A percentile compares a stretch with the other conserved stretches of the same genome.
Evolutionary conservation across 768 basidiomycete species (phyloP).

Genomic region (Gymnopilus junonius): DNA sequence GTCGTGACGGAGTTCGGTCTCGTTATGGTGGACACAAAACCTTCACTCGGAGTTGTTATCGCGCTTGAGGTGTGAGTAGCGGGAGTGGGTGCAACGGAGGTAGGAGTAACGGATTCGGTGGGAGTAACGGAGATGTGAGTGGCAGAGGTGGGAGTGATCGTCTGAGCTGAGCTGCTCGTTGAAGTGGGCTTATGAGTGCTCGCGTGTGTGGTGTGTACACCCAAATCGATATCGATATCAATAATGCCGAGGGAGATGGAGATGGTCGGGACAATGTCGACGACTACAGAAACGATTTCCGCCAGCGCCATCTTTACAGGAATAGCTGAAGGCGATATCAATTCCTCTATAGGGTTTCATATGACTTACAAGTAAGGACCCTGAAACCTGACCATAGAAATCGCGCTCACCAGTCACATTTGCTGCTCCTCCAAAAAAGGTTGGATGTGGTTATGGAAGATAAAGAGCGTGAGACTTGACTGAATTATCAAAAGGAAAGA

Average conservation of each 20-base stretch:
- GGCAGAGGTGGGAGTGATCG: neutral
- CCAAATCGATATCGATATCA: neutral
- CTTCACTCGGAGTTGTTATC: neutral
- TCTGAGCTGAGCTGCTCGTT: neutral
- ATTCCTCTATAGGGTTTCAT: too few relatives aligned
- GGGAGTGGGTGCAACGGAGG: too few relatives aligned
- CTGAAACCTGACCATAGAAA: too few relatives aligned
- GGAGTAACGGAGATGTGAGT: too few relatives aligned
- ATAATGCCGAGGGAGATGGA: neutral
- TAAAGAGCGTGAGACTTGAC: neutral
- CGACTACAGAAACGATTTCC: neutral
- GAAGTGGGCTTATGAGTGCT: neutral
- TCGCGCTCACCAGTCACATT: neutral
- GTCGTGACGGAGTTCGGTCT: neutral
- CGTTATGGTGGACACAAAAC: neutral
- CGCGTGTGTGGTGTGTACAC: neutral
- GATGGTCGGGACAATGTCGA: neutral
- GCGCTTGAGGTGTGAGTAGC: neutral
- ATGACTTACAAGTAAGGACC: neutral
- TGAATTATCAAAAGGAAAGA: neutral
- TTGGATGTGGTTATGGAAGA: neutral
- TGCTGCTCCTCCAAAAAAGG: neutral
- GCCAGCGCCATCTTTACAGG: neutral
- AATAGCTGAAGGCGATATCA: too few relatives aligned
- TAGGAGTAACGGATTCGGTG: too few relatives aligned